Base-by-base conservation (phyloP, 306 rosid species). In the Carpinus fangiana region DNA sequence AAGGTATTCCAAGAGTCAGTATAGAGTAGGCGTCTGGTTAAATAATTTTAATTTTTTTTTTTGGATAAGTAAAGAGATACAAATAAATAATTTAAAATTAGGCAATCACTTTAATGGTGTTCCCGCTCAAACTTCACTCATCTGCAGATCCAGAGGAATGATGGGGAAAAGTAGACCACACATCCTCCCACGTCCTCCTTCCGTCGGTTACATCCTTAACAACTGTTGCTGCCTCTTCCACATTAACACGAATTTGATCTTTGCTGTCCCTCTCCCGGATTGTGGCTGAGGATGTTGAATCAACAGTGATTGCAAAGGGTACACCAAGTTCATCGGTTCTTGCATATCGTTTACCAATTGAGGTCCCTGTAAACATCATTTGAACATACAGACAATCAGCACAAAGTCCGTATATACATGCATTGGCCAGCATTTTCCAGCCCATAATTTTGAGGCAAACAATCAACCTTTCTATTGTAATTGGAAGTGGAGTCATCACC, bases 301-400 rank as follows among this genome's bases (percentile, higher is more conserved):
- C 98, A 1, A 94, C 92, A 0, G 97, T 89, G 78, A 92, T 76
- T 5, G 93, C 93, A 78, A 94, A 92, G 2, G 97, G 99, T 26
- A 93, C 98, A 7, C 96, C 99, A 23, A 96, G 91, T 70, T 96
- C 97, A 79, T 96, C 97, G 11, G 98, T 90, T 56, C 99, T 79
- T 4, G 97, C 98, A 50, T 93, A 96, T 17, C 97, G 85, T 79
- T 89, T 96, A 53, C 94, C 99, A 0, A 96, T 96, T 0, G 99
- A 93, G 55, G 93, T 93, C 55, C 98, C 97, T 93, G 54, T 52
- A 41, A 41, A 41, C 69, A 79, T 70, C 73, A 78, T 38, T 8
- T 12, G 45, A 61, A 12, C 21, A 61, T 11, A 41, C 2, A 56
- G 68, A 56, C 26, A 75, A 72, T 80, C 51, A 7, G 47, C 18